Evolutionary conservation across 75 land plant genomes (phyloP).

Genomic region (Cryptomeria japonica): DNA sequence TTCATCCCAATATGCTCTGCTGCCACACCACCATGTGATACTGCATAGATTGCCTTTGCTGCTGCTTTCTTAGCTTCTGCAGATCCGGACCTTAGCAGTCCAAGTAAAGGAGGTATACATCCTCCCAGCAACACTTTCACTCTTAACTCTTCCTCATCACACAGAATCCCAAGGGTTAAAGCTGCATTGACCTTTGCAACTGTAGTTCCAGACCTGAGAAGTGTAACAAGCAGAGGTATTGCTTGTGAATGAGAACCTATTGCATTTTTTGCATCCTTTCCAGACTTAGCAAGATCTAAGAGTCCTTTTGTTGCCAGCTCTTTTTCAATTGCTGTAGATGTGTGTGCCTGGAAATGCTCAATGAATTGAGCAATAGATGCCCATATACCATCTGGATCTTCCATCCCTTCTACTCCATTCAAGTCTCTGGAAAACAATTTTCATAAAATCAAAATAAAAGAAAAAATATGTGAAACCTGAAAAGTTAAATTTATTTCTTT

Average conservation of each 20-base stretch:
- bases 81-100: constrained; percentile 66
- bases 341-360: constrained; percentile 60
- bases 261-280: constrained; percentile 58
- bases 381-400: constrained; percentile 57
- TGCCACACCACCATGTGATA: constrained; percentile 73
- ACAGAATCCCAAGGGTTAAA: constrained; percentile 55
- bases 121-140: constrained; percentile 93
- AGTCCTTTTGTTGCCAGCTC: constrained; percentile 52
- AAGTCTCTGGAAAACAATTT: constrained; percentile 26
- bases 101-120: constrained; percentile 86
- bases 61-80: constrained; percentile 79
- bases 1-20: constrained; percentile 87
- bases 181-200: constrained; percentile 84
- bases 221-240: constrained; percentile 78
- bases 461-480: not conserved
- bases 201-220: constrained; percentile 73
- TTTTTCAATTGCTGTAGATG: constrained; percentile 53
- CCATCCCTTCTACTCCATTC: constrained; percentile 47
- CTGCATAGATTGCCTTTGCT: constrained; percentile 83
- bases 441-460: not conserved
- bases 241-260: constrained; percentile 87
- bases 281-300: constrained; percentile 43
- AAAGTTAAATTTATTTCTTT: not conserved
- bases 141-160: constrained; percentile 82
- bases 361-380: constrained; percentile 63